Evolutionary conservation across 148 eudicot genomes (phyloP).

Genomic region (Chenopodium suecicum): DNA sequence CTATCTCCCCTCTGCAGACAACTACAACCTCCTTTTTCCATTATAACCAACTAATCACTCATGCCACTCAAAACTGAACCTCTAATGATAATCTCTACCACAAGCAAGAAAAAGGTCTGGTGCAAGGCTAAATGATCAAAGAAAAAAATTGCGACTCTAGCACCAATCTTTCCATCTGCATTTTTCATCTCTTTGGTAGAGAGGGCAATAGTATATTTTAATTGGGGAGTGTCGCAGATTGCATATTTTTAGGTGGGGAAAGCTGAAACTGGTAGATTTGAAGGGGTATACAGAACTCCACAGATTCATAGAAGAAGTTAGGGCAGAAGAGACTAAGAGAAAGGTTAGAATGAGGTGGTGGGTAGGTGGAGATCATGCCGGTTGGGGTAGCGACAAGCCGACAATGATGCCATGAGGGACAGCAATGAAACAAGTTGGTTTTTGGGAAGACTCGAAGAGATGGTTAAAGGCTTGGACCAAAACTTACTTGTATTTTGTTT

Average conservation of each 20-base stretch:
- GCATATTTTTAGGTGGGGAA: not conserved
- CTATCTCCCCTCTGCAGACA: no score
- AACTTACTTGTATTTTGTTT: not conserved
- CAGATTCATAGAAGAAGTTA: not conserved
- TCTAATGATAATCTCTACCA: no score
- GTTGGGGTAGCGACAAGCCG: not conserved
- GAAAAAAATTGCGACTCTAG: no score
- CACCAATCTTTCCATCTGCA: no score
- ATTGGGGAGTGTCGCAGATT: not conserved
- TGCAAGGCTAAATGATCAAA: no score
- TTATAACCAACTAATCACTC: no score
- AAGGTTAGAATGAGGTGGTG: not conserved
- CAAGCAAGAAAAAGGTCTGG: no score
- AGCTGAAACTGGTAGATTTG: not conserved
- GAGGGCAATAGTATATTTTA: no score
- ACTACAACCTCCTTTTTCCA: no score
- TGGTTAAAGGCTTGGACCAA: not conserved
- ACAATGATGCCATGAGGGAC: not conserved
- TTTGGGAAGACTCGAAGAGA: not conserved
- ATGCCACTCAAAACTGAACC: no score
- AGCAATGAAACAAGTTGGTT: not conserved
- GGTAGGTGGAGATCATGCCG: not conserved
- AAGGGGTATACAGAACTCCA: not conserved
- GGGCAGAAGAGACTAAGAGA: not conserved
- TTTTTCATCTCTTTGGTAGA: no score